phyloP scores from a whole-genome alignment of 2,329 filamentous ascomycete species.

The Trichophyton verrucosum region DNA sequence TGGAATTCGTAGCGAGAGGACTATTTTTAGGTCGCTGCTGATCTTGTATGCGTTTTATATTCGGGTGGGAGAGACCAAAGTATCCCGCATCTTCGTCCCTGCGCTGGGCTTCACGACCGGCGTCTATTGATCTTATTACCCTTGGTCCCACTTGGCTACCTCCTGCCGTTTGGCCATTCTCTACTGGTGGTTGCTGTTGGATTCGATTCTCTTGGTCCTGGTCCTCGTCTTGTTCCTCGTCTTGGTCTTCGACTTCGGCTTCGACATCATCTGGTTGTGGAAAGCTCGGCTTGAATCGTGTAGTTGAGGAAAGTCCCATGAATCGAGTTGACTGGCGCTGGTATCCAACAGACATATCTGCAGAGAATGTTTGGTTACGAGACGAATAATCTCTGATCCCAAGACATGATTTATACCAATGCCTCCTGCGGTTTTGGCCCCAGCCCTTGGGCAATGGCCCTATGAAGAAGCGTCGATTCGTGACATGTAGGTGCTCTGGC shows the following conservation, averaged over 20 bases:
- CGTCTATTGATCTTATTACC: conserved; percentile 11
- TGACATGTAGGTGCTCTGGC: conserved; percentile 49
- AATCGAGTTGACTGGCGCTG: conserved; percentile 23
- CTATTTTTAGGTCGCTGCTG: background rate
- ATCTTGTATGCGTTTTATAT: background rate
- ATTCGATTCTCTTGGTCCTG: conserved; percentile 7
- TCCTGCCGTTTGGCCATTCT: background rate
- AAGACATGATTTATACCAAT: conserved; percentile 45
- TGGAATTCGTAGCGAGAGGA: background rate
- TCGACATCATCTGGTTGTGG: conserved; percentile 24
- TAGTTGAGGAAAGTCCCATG: conserved; percentile 20
- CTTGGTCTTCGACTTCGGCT: conserved; percentile 14
- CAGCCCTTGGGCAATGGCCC: conserved; percentile 54
- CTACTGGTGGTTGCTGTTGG: background rate
- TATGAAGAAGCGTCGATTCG: conserved; percentile 51
- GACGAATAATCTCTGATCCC: conserved; percentile 37
- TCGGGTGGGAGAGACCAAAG: background rate
- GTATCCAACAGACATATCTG: conserved; percentile 31
- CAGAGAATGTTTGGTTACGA: conserved; percentile 40
- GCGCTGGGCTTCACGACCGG: conserved; percentile 1
- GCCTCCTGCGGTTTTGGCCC: conserved; percentile 50
- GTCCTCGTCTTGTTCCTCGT: conserved; percentile 11
- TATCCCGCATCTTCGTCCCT: background rate
- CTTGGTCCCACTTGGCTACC: background rate
- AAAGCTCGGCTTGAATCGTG: conserved; percentile 19